Evolutionary conservation across 768 basidiomycete genomes (phyloP).

Genomic region (Gloeophyllum trabeum): DNA sequence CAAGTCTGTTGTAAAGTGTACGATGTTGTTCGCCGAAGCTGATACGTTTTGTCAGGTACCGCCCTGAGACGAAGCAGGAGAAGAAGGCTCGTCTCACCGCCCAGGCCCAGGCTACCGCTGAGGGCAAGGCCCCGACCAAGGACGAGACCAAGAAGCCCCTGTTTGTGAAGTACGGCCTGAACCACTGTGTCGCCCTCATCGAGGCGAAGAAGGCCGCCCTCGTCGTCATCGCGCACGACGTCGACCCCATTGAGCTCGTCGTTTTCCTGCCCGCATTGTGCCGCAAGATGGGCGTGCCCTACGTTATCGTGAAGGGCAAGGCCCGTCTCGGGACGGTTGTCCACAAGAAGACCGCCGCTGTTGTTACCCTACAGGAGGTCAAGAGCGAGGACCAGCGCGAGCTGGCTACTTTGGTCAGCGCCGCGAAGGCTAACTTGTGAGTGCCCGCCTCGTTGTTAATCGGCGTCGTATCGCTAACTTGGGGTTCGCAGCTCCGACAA

Average conservation of each 20-base stretch:
- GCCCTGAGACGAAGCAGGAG: conserved; percentile 90
- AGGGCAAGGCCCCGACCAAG: conserved; percentile 61
- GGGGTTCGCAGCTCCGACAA: conserved; percentile 59
- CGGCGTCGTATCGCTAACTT: background rate
- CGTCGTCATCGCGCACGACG: conserved; percentile 94
- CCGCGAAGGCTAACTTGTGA: conserved; percentile 95
- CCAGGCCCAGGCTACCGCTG: conserved; percentile 66
- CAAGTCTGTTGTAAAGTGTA: too few species aligned
- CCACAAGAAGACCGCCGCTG: conserved; percentile 96
- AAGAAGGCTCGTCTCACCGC: conserved; percentile 89
- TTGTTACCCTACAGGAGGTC: conserved; percentile 88
- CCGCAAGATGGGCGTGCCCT: conserved; percentile 99
- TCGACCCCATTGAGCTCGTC: conserved; percentile 98
- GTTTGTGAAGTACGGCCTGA: conserved; percentile 93
- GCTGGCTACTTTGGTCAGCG: conserved; percentile 83
- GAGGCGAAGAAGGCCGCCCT: conserved; percentile 97
- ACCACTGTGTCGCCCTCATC: conserved; percentile 91
- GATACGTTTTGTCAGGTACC: conserved; percentile 42
- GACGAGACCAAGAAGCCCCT: conserved; percentile 90
- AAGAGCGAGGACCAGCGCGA: conserved; percentile 90
- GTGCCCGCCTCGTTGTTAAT: conserved; percentile 14
- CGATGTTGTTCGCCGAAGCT: conserved; percentile 2
- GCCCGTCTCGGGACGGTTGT: conserved; percentile 96
- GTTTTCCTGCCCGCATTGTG: conserved; percentile 97
- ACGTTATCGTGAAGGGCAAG: conserved; percentile 97